Evolutionary conservation across 2,329 filamentous ascomycete genomes (phyloP), one percentile per base, ranked within the genome.

Genomic region (Dothideomycetes sp.): DNA sequence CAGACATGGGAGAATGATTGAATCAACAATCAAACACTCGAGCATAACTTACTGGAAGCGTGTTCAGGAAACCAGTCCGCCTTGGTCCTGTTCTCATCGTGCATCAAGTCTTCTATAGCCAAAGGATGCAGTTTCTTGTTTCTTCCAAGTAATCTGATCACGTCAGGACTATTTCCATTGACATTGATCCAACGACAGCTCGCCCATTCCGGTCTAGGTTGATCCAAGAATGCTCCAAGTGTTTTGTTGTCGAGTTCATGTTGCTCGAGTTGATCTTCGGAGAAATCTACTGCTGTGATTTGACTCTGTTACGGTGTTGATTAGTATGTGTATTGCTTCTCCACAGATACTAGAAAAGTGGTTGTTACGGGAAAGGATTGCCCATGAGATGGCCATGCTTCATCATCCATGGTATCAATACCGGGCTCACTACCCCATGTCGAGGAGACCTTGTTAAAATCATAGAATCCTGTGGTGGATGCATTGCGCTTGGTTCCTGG

Each of bases 131-230:
- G 66, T 19, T 73, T 71, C 54, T 93, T 91, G 53, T 84, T 67
- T 47, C 78, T 79, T 16, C 84, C 86, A 24, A 94, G 64, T 1
- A 76, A 70, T 51, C 84, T 75, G 43, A 95, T 89, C 3, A 94
- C 85, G 60, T 94, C 86, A 81, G 84, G 94, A 53, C 84, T 89
- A 15, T 94, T 63, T 0, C 88, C 86, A 57, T 95, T 94, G 54
- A 94, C 78, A 51, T 89, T 94, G 63, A 95, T 88, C 88, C 88
- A 95, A 16, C 89, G 75, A 53, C 84, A 91, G 45, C 75, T 74
- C 12, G 78, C 80, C 84, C 84, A 94, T 1, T 68, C 63, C 23
- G 79, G 75, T 51, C 77, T 74, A 2, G 78, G 75, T 20, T 68
- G 57, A n/a, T 71, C 62, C 38, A 95, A 58, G 45, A 91, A 94